Percentiles rank a stretch among this genome's conserved stretches.
These are phyloP conservation scores for Thermothielavioides terrestris DNA, from an alignment of 495 filamentous ascomycete species.

Conservation along the genomic window DNA sequence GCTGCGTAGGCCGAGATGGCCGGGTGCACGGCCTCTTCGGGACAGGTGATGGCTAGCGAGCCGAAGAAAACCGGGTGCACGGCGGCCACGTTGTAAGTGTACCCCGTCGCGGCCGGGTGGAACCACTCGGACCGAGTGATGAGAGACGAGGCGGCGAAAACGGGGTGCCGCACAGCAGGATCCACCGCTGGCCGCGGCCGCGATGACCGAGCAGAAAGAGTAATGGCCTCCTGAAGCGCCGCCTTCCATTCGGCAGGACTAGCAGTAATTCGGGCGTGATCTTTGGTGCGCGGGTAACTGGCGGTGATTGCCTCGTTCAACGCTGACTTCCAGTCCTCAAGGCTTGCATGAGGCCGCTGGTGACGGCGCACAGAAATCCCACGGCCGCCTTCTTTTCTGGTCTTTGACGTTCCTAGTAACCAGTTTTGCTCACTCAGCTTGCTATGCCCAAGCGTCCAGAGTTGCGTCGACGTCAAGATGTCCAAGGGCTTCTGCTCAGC, in stretches of 20 bases:
- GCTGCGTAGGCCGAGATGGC: slow-evolving; percentile 20
- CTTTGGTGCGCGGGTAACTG: background rate
- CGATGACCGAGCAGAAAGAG: slow-evolving; percentile 7
- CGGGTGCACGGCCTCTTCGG: slow-evolving; percentile 23
- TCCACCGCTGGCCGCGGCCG: slow-evolving; percentile 12
- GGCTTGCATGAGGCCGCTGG: slow-evolving; percentile 12
- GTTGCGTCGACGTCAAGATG: slow-evolving; percentile 20
- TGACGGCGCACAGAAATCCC: background rate
- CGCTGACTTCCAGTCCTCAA: slow-evolving; percentile 14
- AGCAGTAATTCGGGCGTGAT: background rate
- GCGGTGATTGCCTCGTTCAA: slow-evolving; percentile 8
- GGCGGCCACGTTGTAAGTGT: slow-evolving; percentile 23
- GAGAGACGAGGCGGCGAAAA: slow-evolving; percentile 29
- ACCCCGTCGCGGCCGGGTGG: slow-evolving; percentile 32
- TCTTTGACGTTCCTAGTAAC: slow-evolving; percentile 14
- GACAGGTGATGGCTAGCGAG: slow-evolving; percentile 24
- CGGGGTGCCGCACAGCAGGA: slow-evolving; percentile 29
- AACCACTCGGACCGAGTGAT: slow-evolving; percentile 23
- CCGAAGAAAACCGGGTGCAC: slow-evolving; percentile 33
- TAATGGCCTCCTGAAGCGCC: slow-evolving; percentile 28
- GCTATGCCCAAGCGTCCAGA: slow-evolving; percentile 22
- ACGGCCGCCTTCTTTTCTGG: background rate
- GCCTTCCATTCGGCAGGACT: slow-evolving; percentile 26
- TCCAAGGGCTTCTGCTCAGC: slow-evolving; percentile 20
- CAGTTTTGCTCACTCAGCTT: slow-evolving; percentile 20